phyloP scores from a whole-genome alignment of 495 filamentous ascomycete species.

The Cercophora sp. region DNA sequence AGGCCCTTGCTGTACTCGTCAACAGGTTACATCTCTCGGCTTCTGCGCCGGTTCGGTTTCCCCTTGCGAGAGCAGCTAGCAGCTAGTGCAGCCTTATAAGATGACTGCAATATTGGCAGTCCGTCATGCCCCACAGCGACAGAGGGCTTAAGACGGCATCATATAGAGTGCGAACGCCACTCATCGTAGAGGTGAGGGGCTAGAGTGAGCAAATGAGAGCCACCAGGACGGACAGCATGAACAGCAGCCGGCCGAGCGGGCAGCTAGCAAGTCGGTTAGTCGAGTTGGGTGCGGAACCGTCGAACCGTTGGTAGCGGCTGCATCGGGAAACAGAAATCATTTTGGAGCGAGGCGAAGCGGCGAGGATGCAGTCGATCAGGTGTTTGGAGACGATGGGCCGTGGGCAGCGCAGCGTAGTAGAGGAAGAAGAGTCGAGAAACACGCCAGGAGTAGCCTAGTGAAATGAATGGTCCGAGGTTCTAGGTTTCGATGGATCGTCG shows the following conservation, averaged over 20 bases:
- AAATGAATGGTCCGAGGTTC: conserved; percentile 24
- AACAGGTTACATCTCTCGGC: too few relatives aligned
- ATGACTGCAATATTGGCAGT: conserved; percentile 15
- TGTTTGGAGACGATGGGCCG: conserved; percentile 4
- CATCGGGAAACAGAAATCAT: conserved; percentile 14
- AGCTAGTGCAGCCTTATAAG: conserved; percentile 27
- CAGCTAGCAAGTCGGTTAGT: conserved; percentile 14
- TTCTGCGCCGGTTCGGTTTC: too few relatives aligned
- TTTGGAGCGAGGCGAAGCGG: background rate
- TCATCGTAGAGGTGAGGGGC: conserved; percentile 9
- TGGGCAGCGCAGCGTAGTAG: conserved; percentile 1
- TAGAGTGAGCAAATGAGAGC: conserved; percentile 15
- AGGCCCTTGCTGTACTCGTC: too few relatives aligned
- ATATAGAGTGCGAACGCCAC: conserved; percentile 16
- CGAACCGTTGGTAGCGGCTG: too few relatives aligned
- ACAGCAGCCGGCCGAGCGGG: conserved; percentile 22
- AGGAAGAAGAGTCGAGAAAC: conserved; percentile 15
- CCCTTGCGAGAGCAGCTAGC: background rate
- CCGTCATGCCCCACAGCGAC: conserved; percentile 15
- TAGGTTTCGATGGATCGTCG: conserved; percentile 19
- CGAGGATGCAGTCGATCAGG: conserved; percentile 7
- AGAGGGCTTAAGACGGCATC: conserved; percentile 18
- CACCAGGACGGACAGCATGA: conserved; percentile 16
- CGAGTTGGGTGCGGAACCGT: conserved; percentile 14
- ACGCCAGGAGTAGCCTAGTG: too few relatives aligned